Evolutionary conservation across 2,329 filamentous ascomycete species (phyloP).

Genomic region (Fusarium vanettenii): DNA sequence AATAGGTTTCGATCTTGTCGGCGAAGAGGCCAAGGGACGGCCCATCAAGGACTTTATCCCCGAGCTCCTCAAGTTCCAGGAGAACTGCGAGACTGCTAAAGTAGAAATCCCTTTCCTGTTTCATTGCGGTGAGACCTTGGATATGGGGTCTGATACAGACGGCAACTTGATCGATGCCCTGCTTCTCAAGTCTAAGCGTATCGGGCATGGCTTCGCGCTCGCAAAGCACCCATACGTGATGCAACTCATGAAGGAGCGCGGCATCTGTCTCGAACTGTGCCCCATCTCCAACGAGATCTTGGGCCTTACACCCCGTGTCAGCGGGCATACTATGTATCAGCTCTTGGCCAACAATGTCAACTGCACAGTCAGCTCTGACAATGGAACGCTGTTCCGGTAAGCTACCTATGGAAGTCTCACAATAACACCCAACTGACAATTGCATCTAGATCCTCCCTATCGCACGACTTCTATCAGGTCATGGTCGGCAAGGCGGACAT

Average conservation of each 20-base stretch:
- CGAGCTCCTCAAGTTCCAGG: slow-evolving; percentile 67
- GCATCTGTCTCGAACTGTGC: slow-evolving; percentile 79
- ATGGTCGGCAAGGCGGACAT: slow-evolving; percentile 76
- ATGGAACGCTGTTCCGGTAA: slow-evolving; percentile 78
- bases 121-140: slow-evolving; percentile 81
- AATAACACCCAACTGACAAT: background rate
- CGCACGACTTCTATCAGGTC: slow-evolving; percentile 82
- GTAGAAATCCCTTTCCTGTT: slow-evolving; percentile 78
- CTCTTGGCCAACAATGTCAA: slow-evolving; percentile 78
- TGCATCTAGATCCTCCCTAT: slow-evolving; percentile 70
- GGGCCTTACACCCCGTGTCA: slow-evolving; percentile 73
- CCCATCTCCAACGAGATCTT: slow-evolving; percentile 83
- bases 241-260: slow-evolving; percentile 70
- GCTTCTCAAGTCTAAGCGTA: slow-evolving; percentile 73
- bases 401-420: slow-evolving; percentile 18
- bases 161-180: slow-evolving; percentile 78
- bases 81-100: slow-evolving; percentile 58
- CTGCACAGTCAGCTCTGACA: slow-evolving; percentile 80
- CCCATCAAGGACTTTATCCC: slow-evolving; percentile 67
- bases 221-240: slow-evolving; percentile 75
- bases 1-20: slow-evolving; percentile 75
- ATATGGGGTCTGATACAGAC: slow-evolving; percentile 72
- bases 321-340: slow-evolving; percentile 74
- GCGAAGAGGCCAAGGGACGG: slow-evolving; percentile 71
- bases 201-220: slow-evolving; percentile 79